phyloP scores from a whole-genome alignment of 257 asterid genomes.

The Agastache rugosa region DNA sequence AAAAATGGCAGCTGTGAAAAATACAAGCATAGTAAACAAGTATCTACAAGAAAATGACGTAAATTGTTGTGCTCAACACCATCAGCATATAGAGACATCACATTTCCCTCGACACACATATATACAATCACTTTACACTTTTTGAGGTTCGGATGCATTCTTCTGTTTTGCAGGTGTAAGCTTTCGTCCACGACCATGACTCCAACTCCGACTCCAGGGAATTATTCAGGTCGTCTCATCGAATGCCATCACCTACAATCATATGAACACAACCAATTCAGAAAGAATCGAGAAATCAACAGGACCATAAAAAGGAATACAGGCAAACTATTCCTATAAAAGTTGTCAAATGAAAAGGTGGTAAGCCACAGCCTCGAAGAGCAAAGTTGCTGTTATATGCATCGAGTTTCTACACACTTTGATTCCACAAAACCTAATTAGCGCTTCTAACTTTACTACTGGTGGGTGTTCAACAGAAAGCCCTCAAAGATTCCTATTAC shows the following conservation, averaged over 20 bases:
- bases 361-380: neutral
- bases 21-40: slow-evolving; percentile 25
- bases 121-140: slow-evolving; percentile 60
- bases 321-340: neutral
- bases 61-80: slow-evolving; percentile 23
- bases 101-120: slow-evolving; percentile 36
- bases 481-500: neutral
- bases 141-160: slow-evolving; percentile 29
- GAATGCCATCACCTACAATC: slow-evolving; percentile 58
- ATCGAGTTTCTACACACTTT: neutral
- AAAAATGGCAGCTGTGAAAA: slow-evolving; percentile 27
- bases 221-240: slow-evolving; percentile 48
- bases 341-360: neutral
- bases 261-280: neutral
- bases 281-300: neutral
- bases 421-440: neutral
- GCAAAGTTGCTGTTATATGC: neutral
- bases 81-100: slow-evolving; percentile 30
- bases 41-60: slow-evolving; percentile 28
- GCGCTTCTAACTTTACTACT: neutral
- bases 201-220: slow-evolving; percentile 26
- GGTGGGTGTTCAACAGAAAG: neutral
- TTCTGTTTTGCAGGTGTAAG: slow-evolving; percentile 16
- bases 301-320: neutral
- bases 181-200: slow-evolving; percentile 36